These are phyloP conservation scores for Tuctoria greenei DNA, from an alignment of 176 grass and related monocot species.

Conservation along the genomic window DNA sequence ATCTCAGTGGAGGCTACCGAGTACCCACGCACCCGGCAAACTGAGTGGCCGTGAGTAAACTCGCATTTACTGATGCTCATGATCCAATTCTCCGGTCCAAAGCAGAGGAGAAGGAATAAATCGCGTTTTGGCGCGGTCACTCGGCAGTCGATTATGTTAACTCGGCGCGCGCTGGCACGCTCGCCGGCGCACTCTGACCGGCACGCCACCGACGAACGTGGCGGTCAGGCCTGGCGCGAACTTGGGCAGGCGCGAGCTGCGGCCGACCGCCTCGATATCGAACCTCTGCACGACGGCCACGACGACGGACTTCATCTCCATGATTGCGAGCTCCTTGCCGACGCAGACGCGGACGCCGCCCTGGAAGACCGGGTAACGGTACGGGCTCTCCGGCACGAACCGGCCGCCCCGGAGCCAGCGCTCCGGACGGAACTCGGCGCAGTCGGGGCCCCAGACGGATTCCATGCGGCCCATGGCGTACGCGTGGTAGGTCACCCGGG, in stretches of 20 bases:
- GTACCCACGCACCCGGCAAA: constrained; percentile 37
- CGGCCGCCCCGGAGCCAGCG: constrained; percentile 54
- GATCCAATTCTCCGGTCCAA: constrained; percentile 11
- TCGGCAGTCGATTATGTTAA: constrained; percentile 7
- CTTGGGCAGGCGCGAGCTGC: constrained; percentile 47
- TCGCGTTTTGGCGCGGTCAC: constrained; percentile 2
- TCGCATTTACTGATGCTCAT: background rate
- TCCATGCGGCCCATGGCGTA: constrained; percentile 90
- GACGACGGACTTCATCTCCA: constrained; percentile 83
- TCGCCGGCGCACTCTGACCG: constrained; percentile 60
- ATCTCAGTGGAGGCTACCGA: constrained; percentile 26
- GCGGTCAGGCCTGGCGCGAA: constrained; percentile 70
- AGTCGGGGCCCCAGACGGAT: constrained; percentile 75
- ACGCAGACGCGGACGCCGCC: constrained; percentile 75
- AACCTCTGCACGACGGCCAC: constrained; percentile 63
- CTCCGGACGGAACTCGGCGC: constrained; percentile 61
- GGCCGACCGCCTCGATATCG: constrained; percentile 53
- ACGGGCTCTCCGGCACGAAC: constrained; percentile 70
- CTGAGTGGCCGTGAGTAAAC: constrained; percentile 17
- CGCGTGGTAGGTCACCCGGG: constrained; percentile 68
- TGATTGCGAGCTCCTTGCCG: constrained; percentile 83
- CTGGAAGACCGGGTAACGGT: constrained; percentile 85
- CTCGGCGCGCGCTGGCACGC: background rate
- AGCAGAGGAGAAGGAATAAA: constrained; percentile 19
- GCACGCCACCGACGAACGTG: constrained; percentile 64